Conservation (phyloP, 805 yeast species). For the Kazachstania martiniae region DNA sequence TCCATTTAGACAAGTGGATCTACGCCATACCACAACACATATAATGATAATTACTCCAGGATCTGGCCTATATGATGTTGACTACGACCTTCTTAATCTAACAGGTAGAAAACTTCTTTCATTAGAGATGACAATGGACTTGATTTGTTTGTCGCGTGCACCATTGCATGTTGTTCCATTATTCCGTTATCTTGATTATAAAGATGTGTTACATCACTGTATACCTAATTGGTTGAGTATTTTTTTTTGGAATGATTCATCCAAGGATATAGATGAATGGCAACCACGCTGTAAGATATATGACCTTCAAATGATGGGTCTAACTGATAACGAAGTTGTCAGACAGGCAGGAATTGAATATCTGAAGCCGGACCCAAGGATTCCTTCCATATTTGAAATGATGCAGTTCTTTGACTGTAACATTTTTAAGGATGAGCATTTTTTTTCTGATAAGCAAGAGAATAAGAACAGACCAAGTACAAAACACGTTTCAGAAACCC, state of each 20-base stretch:
- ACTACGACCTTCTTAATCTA: slow-evolving; percentile 59
- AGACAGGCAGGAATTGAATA: slow-evolving; percentile 52
- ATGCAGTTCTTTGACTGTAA: slow-evolving; percentile 61
- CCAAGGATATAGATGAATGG: slow-evolving; percentile 49
- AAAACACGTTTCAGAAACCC: background rate
- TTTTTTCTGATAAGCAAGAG: slow-evolving; percentile 2
- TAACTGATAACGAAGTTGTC: slow-evolving; percentile 81
- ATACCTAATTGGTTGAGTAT: slow-evolving; percentile 95
- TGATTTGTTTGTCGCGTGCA: slow-evolving; percentile 79
- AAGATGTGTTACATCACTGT: slow-evolving; percentile 49
- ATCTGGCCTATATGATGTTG: slow-evolving; percentile 87
- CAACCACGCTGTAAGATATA: slow-evolving; percentile 90
- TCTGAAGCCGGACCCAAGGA: slow-evolving; percentile 28
- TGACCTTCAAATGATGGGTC: slow-evolving; percentile 96
- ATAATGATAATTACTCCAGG: slow-evolving; percentile 84
- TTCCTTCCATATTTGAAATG: slow-evolving; percentile 40
- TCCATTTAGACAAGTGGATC: slow-evolving; percentile 73
- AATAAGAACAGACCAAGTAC: background rate
- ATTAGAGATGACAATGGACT: slow-evolving; percentile 78
- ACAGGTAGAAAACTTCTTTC: slow-evolving; percentile 68
- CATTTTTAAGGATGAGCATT: slow-evolving; percentile 37
- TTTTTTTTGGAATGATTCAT: slow-evolving; percentile 68
- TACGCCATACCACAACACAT: slow-evolving; percentile 86
- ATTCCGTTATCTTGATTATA: slow-evolving; percentile 54
- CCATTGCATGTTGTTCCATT: slow-evolving; percentile 90